These are phyloP conservation scores for Schrenkiella parvula DNA, from an alignment of 345 rosid species.

Conservation along the genomic window DNA sequence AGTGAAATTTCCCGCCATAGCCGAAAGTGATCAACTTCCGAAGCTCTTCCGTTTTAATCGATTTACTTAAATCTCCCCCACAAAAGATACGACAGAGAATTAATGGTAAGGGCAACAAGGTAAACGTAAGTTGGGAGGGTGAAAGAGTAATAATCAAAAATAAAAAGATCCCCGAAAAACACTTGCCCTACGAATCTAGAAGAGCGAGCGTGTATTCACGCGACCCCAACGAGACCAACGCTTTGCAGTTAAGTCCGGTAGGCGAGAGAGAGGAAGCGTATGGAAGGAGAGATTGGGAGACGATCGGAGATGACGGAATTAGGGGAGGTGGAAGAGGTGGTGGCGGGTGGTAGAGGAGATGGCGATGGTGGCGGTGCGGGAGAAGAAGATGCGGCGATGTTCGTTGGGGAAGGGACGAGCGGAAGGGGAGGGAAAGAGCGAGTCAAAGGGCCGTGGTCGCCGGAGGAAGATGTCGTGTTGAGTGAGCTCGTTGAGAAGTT, in stretches of 20 bases:
- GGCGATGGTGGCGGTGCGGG: slow-evolving; percentile 32
- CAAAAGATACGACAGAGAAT: not conserved
- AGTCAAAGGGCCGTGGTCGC: slow-evolving; percentile 74
- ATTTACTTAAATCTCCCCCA: slow-evolving; percentile 2
- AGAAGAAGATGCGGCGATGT: slow-evolving; percentile 29
- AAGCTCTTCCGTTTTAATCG: slow-evolving; percentile 17
- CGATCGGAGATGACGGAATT: slow-evolving; percentile 32
- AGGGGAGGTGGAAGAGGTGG: slow-evolving; percentile 13
- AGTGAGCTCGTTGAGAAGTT: slow-evolving; percentile 52
- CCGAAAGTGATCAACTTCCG: slow-evolving; percentile 19
- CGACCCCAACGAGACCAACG: slow-evolving; percentile 19
- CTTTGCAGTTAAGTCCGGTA: slow-evolving; percentile 30
- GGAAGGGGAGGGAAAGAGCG: slow-evolving; percentile 29
- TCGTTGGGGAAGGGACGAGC: slow-evolving; percentile 30
- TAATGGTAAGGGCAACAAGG: not conserved
- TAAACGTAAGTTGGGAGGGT: slow-evolving; percentile 11
- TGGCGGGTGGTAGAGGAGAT: slow-evolving; percentile 14
- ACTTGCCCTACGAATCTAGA: slow-evolving; percentile 23
- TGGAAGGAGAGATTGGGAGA: slow-evolving; percentile 20
- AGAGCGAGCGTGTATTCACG: slow-evolving; percentile 24
- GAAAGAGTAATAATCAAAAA: slow-evolving; percentile 5
- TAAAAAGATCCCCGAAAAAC: slow-evolving; percentile 18
- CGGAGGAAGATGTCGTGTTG: slow-evolving; percentile 67
- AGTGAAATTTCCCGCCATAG: slow-evolving; percentile 30
- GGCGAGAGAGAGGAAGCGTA: slow-evolving; percentile 13